These are phyloP conservation scores for Vanrija humicola DNA, from an alignment of 1,284 basidiomycete genomes.

Conservation along the genomic window DNA sequence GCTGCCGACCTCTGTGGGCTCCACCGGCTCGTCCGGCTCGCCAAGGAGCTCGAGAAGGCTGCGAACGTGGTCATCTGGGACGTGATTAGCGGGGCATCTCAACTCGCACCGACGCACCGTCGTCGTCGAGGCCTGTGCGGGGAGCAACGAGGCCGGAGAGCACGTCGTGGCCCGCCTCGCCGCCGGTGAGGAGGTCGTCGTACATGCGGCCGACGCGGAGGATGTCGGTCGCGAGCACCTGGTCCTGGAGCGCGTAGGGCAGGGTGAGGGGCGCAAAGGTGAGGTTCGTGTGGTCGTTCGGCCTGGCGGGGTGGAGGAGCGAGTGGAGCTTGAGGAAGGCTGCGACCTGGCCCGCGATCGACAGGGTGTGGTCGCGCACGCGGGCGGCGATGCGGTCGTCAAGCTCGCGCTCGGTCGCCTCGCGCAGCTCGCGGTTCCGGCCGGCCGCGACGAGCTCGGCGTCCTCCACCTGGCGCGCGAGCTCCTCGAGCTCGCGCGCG, in stretches of 20 bases:
- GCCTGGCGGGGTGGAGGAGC: conserved; percentile 52
- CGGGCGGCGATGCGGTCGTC: conserved; percentile 5
- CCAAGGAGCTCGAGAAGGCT: conserved; percentile 31
- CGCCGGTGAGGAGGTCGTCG: conserved; percentile 34
- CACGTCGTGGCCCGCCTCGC: conserved; percentile 24
- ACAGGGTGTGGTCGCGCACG: conserved; percentile 17
- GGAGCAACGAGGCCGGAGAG: conserved; percentile 24
- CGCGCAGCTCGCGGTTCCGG: conserved; percentile 22
- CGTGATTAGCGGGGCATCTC: neutral
- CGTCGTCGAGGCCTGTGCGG: conserved; percentile 28
- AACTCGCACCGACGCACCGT: conserved; percentile 27
- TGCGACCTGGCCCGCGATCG: conserved; percentile 57
- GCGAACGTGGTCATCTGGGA: conserved; percentile 37
- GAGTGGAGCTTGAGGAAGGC: conserved; percentile 63
- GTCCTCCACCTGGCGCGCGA: conserved; percentile 68
- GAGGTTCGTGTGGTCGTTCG: conserved; percentile 35
- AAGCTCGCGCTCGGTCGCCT: conserved; percentile 17
- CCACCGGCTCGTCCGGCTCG: conserved; percentile 5
- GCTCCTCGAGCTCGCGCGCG: conserved; percentile 72
- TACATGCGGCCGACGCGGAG: conserved; percentile 39
- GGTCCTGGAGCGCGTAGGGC: conserved; percentile 40
- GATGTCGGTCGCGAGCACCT: conserved; percentile 43
- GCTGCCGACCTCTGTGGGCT: neutral
- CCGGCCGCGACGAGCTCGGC: conserved; percentile 30
- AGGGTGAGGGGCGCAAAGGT: conserved; percentile 48